phyloP scores from a whole-genome alignment of 371 early-diverging fungal species.

The Saksenaea oblongispora region DNA sequence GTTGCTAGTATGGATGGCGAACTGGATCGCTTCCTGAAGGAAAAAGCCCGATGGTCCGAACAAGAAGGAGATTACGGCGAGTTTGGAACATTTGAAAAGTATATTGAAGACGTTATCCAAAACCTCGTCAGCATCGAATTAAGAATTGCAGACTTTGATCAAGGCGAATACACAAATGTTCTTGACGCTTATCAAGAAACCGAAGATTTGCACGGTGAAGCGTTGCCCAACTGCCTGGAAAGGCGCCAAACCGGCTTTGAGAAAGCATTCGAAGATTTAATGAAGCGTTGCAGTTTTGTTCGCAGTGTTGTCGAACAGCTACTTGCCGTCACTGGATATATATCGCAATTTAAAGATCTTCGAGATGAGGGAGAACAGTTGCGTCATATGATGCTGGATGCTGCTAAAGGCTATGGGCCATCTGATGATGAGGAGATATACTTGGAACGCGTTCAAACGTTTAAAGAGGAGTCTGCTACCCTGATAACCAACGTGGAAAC shows the following conservation, averaged over 20 bases:
- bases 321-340: constrained; percentile 17
- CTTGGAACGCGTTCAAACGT: constrained; percentile 26
- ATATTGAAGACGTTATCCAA: constrained; percentile 14
- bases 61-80: background rate
- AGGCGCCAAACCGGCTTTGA: constrained; percentile 32
- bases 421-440: constrained; percentile 15
- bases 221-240: constrained; percentile 19
- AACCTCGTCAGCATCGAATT: constrained; percentile 17
- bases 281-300: constrained; percentile 23
- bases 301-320: constrained; percentile 29
- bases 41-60: background rate
- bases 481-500: constrained; percentile 31
- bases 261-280: constrained; percentile 22
- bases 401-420: constrained; percentile 17
- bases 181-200: constrained; percentile 35
- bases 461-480: constrained; percentile 38
- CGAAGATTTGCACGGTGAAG: constrained; percentile 13
- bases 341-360: constrained; percentile 16
- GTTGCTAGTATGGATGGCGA: constrained; percentile 14
- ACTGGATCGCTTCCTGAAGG: constrained; percentile 18
- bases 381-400: constrained; percentile 13
- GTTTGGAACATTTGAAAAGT: background rate
- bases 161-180: constrained; percentile 21
- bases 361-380: constrained; percentile 20
- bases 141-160: constrained; percentile 23